These are phyloP conservation scores for Colletotrichum higginsianum DNA, from an alignment of 2,329 filamentous ascomycete species.

Conservation along the genomic window DNA sequence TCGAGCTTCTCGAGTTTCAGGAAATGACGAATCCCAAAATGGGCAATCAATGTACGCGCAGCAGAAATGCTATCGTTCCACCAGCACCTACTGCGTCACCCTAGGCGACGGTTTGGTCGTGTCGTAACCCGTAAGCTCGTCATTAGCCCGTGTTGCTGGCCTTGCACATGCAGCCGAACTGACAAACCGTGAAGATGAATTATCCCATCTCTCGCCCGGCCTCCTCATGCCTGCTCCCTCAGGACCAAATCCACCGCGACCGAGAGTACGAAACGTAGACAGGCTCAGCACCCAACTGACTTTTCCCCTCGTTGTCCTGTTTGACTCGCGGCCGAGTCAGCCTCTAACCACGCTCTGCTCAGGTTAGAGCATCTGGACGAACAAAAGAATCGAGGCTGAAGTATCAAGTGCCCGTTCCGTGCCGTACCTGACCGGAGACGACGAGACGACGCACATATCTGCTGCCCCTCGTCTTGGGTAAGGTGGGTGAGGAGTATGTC, in stretches of 20 bases:
- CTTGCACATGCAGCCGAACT: neutral
- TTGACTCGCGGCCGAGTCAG: constrained; percentile 17
- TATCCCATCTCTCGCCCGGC: constrained; percentile 10
- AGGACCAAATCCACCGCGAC: neutral
- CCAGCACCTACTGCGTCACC: neutral
- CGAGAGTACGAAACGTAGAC: neutral
- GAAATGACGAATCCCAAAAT: constrained; percentile 13
- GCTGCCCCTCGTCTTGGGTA: neutral
- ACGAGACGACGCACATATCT: constrained; percentile 1
- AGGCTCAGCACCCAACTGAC: neutral
- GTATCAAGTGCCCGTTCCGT: constrained; percentile 8
- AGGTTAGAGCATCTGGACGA: neutral
- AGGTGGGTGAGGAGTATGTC: neutral
- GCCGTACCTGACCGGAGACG: constrained; percentile 12
- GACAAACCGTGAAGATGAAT: neutral
- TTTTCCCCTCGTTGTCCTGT: neutral
- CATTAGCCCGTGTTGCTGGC: neutral
- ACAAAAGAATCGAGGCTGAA: neutral
- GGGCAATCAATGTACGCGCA: neutral
- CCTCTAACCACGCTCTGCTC: constrained; percentile 21
- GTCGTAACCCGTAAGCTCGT: neutral
- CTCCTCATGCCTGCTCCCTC: neutral
- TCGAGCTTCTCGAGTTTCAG: neutral
- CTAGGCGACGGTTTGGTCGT: too few relatives aligned
- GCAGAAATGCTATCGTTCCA: constrained; percentile 1